Evolutionary conservation across 192 early-diverging fungal genomes (phyloP), one percentile per base, ranked within the genome.

Genomic region (Polychytrium aggregatum): DNA sequence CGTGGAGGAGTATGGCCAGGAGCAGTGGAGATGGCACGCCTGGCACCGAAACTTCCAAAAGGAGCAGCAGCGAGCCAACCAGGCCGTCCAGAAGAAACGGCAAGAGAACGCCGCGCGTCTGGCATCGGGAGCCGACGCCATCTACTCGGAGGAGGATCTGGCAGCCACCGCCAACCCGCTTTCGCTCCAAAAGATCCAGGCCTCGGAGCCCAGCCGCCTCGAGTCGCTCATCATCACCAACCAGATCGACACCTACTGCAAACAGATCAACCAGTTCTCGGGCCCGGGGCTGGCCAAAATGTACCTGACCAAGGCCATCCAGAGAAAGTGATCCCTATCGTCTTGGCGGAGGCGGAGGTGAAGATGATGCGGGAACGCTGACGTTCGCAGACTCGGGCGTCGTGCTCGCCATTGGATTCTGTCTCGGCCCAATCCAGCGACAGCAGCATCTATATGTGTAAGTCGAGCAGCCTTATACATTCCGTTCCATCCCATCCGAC

Each of bases 201-300:
- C 82, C 37, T 71, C 74, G 17, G 96, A 97, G 70, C 94, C 96
- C 7, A 84, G 83, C 57, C 81, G 90, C 50, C 71, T 99, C 45
- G 90, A 95, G 44, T 79, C 80, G 14, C 72, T 97, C 58, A 77
- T 99, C 54, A 77, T 91, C 48, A 80, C 82, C 25, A 86, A 86
- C 53, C 88, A 93, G 66, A 85, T 96, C 52, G 84, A 92, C 60
- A 86, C 90, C 56, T 86, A 88, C 60, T 84, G 80, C 65, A 87
- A 90, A 71, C 86, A 93, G 69, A 70, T 97, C 35, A 84, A 89
- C 50, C 82, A 91, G 71, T 91, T 85, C 63, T 82, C 90, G 52
- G 96, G 93, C 40, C 92, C 92, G 24, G 83, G 79, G n/a, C 72
- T 98, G 58, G 78, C 86, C 53, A 90, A 90, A 74, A 78, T 97